A percentile compares a stretch with the other conserved stretches of the same genome.
phyloP scores from a whole-genome alignment of 169 alveolate genomes.

The Plasmodium yoelii region DNA sequence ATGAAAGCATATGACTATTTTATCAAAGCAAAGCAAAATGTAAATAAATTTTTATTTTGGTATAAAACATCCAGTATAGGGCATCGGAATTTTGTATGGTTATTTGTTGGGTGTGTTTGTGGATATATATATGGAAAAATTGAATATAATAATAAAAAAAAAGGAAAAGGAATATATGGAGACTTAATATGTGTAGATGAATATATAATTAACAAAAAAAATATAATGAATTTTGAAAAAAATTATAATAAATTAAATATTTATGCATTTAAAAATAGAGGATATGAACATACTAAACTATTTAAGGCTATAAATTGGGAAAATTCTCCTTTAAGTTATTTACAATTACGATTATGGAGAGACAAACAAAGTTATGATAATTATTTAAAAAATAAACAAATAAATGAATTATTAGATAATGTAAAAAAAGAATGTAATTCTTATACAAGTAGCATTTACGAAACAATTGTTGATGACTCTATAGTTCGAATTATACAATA shows the following conservation, averaged over 20 bases:
- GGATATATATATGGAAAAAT: slow-evolving; percentile 81
- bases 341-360: slow-evolving; percentile 78
- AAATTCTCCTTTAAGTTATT: slow-evolving; percentile 78
- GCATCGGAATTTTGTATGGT: slow-evolving; percentile 83
- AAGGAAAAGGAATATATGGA: slow-evolving; percentile 83
- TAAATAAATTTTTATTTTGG: slow-evolving; percentile 71
- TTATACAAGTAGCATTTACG: slow-evolving; percentile 19
- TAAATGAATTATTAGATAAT: background rate
- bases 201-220: slow-evolving; percentile 68
- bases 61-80: slow-evolving; percentile 80
- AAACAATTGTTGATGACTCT: slow-evolving; percentile 66
- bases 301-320: slow-evolving; percentile 82
- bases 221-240: slow-evolving; percentile 76
- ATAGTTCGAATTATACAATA: slow-evolving; percentile 45
- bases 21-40: slow-evolving; percentile 40
- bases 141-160: slow-evolving; percentile 66
- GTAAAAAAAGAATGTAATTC: slow-evolving; percentile 18
- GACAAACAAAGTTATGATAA: slow-evolving; percentile 21
- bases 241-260: slow-evolving; percentile 79
- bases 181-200: slow-evolving; percentile 80
- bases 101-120: slow-evolving; percentile 79
- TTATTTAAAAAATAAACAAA: background rate
- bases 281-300: slow-evolving; percentile 81
- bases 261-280: slow-evolving; percentile 79
- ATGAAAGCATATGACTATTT: slow-evolving; percentile 28